Base-by-base conservation (phyloP, 73 alveolate genomes). In the Breviolum minutum region DNA sequence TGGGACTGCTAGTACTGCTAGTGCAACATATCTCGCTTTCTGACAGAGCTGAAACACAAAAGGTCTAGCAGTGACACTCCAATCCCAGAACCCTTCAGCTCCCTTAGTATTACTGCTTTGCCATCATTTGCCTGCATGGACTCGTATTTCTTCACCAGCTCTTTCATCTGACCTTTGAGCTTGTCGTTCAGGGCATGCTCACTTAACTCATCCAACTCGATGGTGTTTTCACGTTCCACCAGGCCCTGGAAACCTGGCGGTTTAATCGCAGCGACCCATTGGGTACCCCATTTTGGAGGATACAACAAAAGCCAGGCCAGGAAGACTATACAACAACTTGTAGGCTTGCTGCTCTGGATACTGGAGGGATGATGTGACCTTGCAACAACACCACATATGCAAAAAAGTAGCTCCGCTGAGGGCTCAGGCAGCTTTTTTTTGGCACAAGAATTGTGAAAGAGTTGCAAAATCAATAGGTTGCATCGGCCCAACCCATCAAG, bases 281-380 rank as follows among this genome's bases (percentile, higher is more conserved):
- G 26, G n/a, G n/a, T n/a, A 40, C 54, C 0, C 54, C 54, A 0
- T 3, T 40, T 40, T 0, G 54, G 54, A 40, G 54, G 54, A 40
- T 2, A 0, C 54, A 48, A n/a, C n/a, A 40, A 19, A 82, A 60
- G 26, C 40, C 29, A 89, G 24, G 98, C 98, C 26, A 63, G 98
- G 98, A 54, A 12, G 30, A 63, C 98, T 90, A 69, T 92, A 92
- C 66, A 92, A 90, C 80, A 92, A 68, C 90, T 92, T 88, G 68
- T 92, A 92, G 19, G 98, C 98, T 74, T 73, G 90, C 62, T 90
- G 98, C 90, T 92, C 98, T 26, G 98, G 98, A 64, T 92, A 92
- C 76, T 88, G 48, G 60, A 92, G 29, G 32, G 84, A 81, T n/a
- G 98, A 92, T 10, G 98, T 92, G 82, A 92, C 98, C 98, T 92